Conservation (phyloP, 2,329 filamentous ascomycete genomes). For the Aureobasidium pullulans region DNA sequence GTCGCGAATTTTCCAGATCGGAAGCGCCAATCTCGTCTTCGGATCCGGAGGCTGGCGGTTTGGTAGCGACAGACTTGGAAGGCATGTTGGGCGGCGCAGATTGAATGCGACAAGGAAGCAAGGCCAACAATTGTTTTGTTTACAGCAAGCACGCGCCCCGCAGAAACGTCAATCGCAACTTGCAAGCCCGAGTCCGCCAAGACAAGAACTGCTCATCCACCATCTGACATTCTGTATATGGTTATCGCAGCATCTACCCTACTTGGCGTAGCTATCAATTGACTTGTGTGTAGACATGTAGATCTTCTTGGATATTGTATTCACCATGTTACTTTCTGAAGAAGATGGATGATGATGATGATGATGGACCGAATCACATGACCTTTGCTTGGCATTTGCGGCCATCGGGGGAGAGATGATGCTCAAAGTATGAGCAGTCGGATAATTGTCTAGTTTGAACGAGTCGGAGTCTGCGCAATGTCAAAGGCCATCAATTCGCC, state of each 20-base stretch:
- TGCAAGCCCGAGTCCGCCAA: not conserved
- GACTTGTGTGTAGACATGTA: not conserved
- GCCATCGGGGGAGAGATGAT: not conserved
- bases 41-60: not conserved
- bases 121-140: constrained; percentile 11
- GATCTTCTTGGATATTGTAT: not conserved
- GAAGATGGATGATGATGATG: not conserved
- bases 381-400: constrained; percentile 5
- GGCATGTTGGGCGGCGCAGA: not conserved
- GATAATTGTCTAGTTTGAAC: not conserved
- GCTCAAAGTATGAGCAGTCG: not conserved
- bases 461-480: constrained; percentile 19
- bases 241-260: no score
- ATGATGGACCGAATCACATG: not conserved
- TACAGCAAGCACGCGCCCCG: constrained; percentile 3
- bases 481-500: constrained; percentile 44
- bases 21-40: constrained; percentile 12
- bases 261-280: no score
- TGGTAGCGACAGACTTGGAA: constrained; percentile 13
- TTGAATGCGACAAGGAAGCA: not conserved
- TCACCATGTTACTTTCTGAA: not conserved
- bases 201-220: no score
- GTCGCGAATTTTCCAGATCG: constrained; percentile 4
- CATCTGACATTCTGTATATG: no score
- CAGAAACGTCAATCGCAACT: not conserved